Evolutionary conservation across 2,329 filamentous ascomycete species (phyloP).

Genomic region (Ophiostoma triangulosporum): DNA sequence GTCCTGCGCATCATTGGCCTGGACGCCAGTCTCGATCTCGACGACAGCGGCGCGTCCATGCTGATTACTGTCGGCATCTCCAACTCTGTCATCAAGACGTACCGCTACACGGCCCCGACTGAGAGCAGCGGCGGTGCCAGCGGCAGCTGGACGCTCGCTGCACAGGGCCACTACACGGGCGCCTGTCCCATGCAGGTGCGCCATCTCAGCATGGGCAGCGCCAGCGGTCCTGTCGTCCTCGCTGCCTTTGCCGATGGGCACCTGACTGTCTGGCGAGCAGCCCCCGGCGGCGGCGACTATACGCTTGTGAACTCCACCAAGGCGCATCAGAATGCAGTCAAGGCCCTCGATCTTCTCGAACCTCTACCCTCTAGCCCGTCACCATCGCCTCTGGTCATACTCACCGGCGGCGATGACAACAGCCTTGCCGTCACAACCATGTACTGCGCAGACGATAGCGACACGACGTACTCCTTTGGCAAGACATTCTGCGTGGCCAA

Average conservation of each 20-base stretch:
- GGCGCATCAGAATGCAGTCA: constrained; percentile 67
- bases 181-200: constrained; percentile 60
- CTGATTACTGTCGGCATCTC: constrained; percentile 64
- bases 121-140: background rate
- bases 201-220: constrained; percentile 23
- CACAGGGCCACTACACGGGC: constrained; percentile 48
- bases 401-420: constrained; percentile 84
- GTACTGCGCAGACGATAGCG: constrained; percentile 19
- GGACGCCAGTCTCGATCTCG: constrained; percentile 4
- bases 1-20: constrained; percentile 51
- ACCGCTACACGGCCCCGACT: constrained; percentile 28
- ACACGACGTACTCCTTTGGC: constrained; percentile 7
- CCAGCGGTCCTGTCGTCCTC: constrained; percentile 30
- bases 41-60: constrained; percentile 24
- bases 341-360: constrained; percentile 33
- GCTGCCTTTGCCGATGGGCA: constrained; percentile 75
- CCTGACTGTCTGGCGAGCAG: constrained; percentile 43
- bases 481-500: constrained; percentile 28
- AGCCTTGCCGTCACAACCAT: constrained; percentile 46
- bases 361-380: constrained; percentile 20
- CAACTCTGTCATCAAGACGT: constrained; percentile 62
- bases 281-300: constrained; percentile 9
- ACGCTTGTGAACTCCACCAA: constrained; percentile 11
- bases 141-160: constrained; percentile 32
- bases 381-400: constrained; percentile 29